Base-by-base conservation (phyloP, 2,329 filamentous ascomycete species). In the Nemania sp. region DNA sequence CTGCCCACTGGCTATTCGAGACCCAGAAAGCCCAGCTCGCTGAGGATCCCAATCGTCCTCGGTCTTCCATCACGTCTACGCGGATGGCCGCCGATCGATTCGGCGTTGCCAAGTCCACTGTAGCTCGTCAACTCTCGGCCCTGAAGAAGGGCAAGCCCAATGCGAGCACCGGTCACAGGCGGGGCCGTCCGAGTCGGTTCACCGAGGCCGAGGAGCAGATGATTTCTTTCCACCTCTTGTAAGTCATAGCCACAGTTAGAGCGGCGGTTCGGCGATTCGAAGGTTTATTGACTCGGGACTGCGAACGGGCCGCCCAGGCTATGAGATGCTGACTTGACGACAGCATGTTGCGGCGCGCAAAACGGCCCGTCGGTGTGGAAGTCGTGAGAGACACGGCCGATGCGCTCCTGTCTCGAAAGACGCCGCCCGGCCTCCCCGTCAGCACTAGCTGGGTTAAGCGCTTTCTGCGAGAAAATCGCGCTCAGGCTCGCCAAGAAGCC, bases 151-250 rank as follows among this genome's bases (percentile, higher is more conserved):
- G 57, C 49, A 60, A 57, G 18, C 17, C 40, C 17, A 39, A 49
- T 7, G 48, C 43, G 29, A 52, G 18, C 37, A 25, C 56, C 6
- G 55, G 46, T 11, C 15, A 21, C 12, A 46, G 32, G 20, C 20
- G 32, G 15, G 60, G 60, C 29, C 60, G 60, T n/a, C 60, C 57
- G 12, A 52, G 20, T 29, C 21, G 57, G 10, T 39, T 63, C 17
- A 61, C 45, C 21, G 54, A 57, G 13, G 48, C 46, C n/a, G 61
- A 63, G 35, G 57, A 63, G 39, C 32, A 63, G 17, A 57, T 61
- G 57, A 57, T 63, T 25, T n/a, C 37, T 34, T 63, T 63, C 18
- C 58, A 63, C 29, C 51, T 32, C 2, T 63, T 57, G 60, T 62
- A 18, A 59, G 60, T 59, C 3, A 20, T n/a, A n/a, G n/a, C n/a